These are phyloP conservation scores for Acacia acuminata DNA, from an alignment of 306 rosid species.

Conservation along the genomic window DNA sequence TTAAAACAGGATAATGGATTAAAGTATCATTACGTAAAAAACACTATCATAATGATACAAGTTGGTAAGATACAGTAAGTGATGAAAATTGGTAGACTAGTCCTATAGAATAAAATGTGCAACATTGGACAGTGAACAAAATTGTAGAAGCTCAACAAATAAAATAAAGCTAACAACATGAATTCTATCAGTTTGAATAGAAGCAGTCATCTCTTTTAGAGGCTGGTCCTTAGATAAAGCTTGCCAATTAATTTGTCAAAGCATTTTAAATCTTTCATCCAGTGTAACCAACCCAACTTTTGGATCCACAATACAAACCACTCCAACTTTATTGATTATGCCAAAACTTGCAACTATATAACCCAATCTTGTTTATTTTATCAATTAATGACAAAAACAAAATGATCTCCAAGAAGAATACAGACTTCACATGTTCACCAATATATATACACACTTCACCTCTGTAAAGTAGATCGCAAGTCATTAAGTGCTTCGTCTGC, in stretches of 20 bases:
- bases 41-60: neutral
- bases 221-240: constrained; percentile 52
- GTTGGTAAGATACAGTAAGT: neutral
- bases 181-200: constrained; percentile 35
- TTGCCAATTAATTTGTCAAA: constrained; percentile 89
- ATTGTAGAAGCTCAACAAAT: no score
- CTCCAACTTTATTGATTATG: no score
- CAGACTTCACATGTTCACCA: neutral
- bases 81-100: neutral
- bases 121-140: neutral
- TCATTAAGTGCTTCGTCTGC: constrained; percentile 73
- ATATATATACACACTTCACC: constrained; percentile 41
- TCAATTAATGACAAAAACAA: neutral
- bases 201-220: constrained; percentile 37
- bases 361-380: neutral
- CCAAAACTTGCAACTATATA: no score
- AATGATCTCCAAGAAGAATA: no score
- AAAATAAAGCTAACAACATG: constrained; percentile 25
- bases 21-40: no score
- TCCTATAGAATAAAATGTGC: neutral
- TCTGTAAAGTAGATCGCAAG: constrained; percentile 64
- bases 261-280: no score
- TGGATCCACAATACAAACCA: no score
- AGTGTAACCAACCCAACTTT: no score
- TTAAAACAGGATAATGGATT: no score